A percentile compares a stretch with the other conserved stretches of the same genome.
phyloP scores from a whole-genome alignment of 2,329 filamentous ascomycete genomes.

The Colletotrichum higginsianum region DNA sequence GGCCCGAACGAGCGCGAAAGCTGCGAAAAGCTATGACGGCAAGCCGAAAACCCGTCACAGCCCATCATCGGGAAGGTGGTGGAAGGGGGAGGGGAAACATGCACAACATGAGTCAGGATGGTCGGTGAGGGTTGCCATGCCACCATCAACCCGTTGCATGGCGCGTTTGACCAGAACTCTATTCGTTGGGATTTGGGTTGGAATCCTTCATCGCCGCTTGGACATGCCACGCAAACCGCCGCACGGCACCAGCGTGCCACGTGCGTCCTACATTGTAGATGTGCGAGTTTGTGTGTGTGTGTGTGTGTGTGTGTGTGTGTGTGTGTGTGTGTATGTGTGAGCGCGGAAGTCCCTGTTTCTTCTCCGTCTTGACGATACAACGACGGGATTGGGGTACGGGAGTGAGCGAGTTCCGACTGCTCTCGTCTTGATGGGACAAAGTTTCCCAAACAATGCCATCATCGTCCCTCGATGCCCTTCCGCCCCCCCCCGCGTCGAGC shows the following conservation, averaged over 20 bases:
- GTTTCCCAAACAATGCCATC: constrained; percentile 6
- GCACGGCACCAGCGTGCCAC: constrained; percentile 9
- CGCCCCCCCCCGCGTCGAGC: constrained; percentile 7
- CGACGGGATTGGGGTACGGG: not conserved
- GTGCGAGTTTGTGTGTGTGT: not conserved
- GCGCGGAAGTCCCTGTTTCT: constrained; percentile 8
- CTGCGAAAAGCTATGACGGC: not conserved
- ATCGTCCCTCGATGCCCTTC: not conserved
- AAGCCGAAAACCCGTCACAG: not conserved
- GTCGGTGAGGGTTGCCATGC: not conserved
- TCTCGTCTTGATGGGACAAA: not conserved
- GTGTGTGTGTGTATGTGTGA: not conserved
- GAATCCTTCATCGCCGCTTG: constrained; percentile 15
- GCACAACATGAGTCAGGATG: constrained; percentile 21
- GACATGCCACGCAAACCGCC: constrained; percentile 12
- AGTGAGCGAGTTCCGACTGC: not conserved
- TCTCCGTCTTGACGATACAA: too few species aligned
- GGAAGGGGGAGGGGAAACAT: too few species aligned
- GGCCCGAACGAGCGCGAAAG: not conserved
- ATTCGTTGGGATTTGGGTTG: constrained; percentile 8
- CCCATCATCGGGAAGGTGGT: not conserved
- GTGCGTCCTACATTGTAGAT: not conserved
- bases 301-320: too few species aligned
- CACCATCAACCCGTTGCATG: constrained; percentile 29
- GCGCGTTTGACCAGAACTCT: constrained; percentile 35